Base-by-base conservation (phyloP, 148 eudicot species). In the Chenopodium formosanum region DNA sequence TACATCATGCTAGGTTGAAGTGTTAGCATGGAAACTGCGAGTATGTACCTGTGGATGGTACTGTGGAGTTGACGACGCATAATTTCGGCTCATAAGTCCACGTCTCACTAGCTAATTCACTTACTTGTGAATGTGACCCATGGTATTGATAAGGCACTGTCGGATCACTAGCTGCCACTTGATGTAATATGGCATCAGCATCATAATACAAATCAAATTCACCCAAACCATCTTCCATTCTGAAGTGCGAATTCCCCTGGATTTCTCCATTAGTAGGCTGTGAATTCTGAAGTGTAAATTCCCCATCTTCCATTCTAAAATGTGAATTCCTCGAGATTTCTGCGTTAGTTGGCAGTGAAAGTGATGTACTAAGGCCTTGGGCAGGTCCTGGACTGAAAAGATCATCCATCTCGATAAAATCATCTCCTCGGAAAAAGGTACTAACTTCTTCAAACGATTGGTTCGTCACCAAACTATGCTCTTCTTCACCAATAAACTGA, bases 361-460 rank as follows among this genome's bases (percentile, higher is more conserved):
- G 85, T 76, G 79, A 84, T 86, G 89, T 88, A 85, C 79, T 74
- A 69, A 84, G 81, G 82, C 86, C 93, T 74, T 74, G 44, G 37
- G 37, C 78, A 34, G 86, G 85, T n/a, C 81, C 90, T 65, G 93
- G 85, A 23, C 85, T 86, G 79, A 87, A 32, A 58, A 96, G 95
- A 82, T 96, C 99, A 80, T 96, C 85, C 87, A 96, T 87, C 87
- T 96, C 98, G 67, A 92, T 76, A 76, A 85, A 89, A 74, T 86
- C 90, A 64, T 89, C 93, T 74, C 83, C 92, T 4, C 78, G 20
- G 8, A 77, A 71, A 71, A 19, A 52, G 11, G 25, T 46, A 73
- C 9, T 73, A 12, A 44, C 78, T 78, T 82, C 86, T 52, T 74
- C 76, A 47, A 66, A 73, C 9, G 90, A 84, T 20, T 80, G 81